Conservation (phyloP, 768 basidiomycete genomes). For the Phaffia australis region DNA sequence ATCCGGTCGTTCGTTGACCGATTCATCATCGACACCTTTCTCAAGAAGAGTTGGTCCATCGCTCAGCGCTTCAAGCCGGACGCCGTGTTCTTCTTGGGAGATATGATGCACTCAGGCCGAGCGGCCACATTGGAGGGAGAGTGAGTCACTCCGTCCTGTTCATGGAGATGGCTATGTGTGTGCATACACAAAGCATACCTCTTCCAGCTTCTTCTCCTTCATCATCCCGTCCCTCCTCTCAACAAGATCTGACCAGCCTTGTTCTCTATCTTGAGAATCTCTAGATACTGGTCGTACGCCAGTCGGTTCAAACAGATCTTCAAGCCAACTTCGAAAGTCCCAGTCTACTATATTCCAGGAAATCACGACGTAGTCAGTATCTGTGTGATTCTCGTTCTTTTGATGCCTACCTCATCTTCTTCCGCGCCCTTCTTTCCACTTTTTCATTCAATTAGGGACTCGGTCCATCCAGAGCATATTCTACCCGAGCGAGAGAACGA, state of each 20-base stretch:
- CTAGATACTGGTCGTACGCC: slow-evolving; percentile 64
- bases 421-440: slow-evolving; percentile 18
- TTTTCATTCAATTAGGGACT: slow-evolving; percentile 42
- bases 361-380: slow-evolving; percentile 77
- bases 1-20: slow-evolving; percentile 53
- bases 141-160: slow-evolving; percentile 44
- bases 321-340: slow-evolving; percentile 43
- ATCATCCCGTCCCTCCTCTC: slow-evolving; percentile 6
- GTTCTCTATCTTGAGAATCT: slow-evolving; percentile 1
- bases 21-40: slow-evolving; percentile 63
- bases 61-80: slow-evolving; percentile 53
- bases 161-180: background rate
- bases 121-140: slow-evolving; percentile 53
- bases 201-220: background rate
- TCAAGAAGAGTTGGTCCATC: slow-evolving; percentile 73
- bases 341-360: slow-evolving; percentile 66
- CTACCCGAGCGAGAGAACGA: slow-evolving; percentile 46
- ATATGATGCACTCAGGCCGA: slow-evolving; percentile 83
- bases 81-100: slow-evolving; percentile 70
- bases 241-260: background rate
- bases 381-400: background rate
- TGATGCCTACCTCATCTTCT: background rate
- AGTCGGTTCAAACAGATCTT: slow-evolving; percentile 63
- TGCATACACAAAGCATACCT: too few species aligned
- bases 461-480: slow-evolving; percentile 43